Conservation (phyloP, 2,329 filamentous ascomycete genomes). For the Corniculantispora saksenae region DNA sequence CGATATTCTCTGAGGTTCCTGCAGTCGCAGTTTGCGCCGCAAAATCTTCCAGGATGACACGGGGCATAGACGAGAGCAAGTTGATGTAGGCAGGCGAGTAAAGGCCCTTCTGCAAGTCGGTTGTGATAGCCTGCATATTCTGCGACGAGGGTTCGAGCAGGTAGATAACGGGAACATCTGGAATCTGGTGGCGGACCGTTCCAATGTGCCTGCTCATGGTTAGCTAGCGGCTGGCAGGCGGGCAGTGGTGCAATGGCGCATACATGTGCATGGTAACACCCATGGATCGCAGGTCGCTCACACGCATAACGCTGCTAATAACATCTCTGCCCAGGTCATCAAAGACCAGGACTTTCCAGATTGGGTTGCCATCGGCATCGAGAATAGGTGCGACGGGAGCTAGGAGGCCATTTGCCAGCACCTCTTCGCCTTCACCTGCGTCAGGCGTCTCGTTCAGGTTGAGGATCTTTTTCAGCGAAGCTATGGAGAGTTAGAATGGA, state of each 20-base stretch:
- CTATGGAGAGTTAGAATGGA: slow-evolving; percentile 44
- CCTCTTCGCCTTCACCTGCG: slow-evolving; percentile 62
- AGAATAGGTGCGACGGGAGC: slow-evolving; percentile 76
- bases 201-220: slow-evolving; percentile 67
- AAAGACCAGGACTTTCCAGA: slow-evolving; percentile 98
- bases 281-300: slow-evolving; percentile 88
- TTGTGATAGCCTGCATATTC: slow-evolving; percentile 81
- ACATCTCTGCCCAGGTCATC: slow-evolving; percentile 90
- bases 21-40: slow-evolving; percentile 82
- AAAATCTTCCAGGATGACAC: slow-evolving; percentile 91
- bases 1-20: slow-evolving; percentile 84
- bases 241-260: slow-evolving; percentile 23
- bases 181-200: slow-evolving; percentile 81
- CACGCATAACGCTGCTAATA: slow-evolving; percentile 91
- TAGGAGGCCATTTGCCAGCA: slow-evolving; percentile 62
- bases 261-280: slow-evolving; percentile 97
- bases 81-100: slow-evolving; percentile 96
- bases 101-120: slow-evolving; percentile 80
- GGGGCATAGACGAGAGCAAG: slow-evolving; percentile 90
- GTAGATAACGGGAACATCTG: slow-evolving; percentile 94
- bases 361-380: slow-evolving; percentile 83
- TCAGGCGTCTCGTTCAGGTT: slow-evolving; percentile 81
- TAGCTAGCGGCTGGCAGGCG: not conserved
- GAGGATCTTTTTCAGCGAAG: slow-evolving; percentile 90
- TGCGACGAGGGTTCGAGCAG: slow-evolving; percentile 83